A percentile compares a stretch with the other conserved stretches of the same genome.
Conservation (phyloP, 2,329 filamentous ascomycete species). For the Ustulina deusta region DNA sequence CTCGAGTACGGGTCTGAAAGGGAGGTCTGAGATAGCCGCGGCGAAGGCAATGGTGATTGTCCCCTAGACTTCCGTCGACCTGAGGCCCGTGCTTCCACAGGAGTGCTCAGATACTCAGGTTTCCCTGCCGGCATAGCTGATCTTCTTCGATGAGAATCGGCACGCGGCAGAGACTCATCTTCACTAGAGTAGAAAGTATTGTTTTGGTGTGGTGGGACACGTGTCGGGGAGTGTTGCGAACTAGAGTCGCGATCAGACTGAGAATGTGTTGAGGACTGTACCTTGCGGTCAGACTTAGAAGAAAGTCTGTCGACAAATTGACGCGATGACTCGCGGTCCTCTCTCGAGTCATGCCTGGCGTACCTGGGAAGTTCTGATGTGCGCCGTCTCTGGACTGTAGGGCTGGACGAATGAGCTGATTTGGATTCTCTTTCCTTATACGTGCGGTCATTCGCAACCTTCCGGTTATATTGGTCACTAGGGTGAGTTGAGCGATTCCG, state of each 20-base stretch:
- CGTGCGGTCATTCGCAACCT: constrained; percentile 40
- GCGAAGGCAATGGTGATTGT: constrained; percentile 46
- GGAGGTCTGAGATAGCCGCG: constrained; percentile 44
- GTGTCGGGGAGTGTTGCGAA: constrained; percentile 43
- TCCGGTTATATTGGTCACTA: constrained; percentile 43
- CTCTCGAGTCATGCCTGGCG: constrained; percentile 43
- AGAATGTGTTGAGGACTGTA: constrained; percentile 34
- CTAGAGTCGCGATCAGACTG: constrained; percentile 45
- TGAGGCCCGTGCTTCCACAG: constrained; percentile 40
- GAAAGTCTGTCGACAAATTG: constrained; percentile 39
- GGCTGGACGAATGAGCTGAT: constrained; percentile 42
- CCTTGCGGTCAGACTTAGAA: constrained; percentile 40
- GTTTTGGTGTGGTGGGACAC: constrained; percentile 39
- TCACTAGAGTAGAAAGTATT: constrained; percentile 50
- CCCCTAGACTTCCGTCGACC: constrained; percentile 43
- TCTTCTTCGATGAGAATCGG: constrained; percentile 43
- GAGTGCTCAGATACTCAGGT: constrained; percentile 41
- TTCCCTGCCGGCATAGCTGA: constrained; percentile 41
- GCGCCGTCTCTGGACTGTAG: constrained; percentile 45
- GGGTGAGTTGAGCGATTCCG: constrained; percentile 43
- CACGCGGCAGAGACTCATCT: constrained; percentile 45
- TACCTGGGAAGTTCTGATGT: constrained; percentile 45
- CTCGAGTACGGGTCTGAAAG: constrained; percentile 42
- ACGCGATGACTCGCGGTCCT: constrained; percentile 40
- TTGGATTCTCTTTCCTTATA: constrained; percentile 41